These are phyloP conservation scores for Tulasnella sp. DNA, from an alignment of 768 basidiomycete genomes.

Conservation along the genomic window DNA sequence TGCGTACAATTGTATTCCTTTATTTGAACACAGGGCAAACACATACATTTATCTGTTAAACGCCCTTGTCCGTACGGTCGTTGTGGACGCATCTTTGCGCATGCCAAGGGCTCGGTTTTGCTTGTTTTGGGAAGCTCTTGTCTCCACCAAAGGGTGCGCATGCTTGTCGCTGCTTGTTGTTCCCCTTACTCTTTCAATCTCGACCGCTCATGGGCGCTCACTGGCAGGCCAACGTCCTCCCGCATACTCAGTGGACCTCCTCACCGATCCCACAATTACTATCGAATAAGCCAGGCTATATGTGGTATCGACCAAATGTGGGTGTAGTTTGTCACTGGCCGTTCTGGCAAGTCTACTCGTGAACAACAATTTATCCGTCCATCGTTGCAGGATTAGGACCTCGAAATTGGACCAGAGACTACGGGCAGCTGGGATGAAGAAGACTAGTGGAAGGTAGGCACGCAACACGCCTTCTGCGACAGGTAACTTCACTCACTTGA, in stretches of 20 bases:
- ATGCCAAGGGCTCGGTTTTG: too few species aligned
- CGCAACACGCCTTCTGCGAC: background rate
- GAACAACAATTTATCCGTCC: conserved; percentile 33
- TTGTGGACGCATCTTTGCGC: too few species aligned
- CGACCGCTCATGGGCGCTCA: conserved; percentile 21
- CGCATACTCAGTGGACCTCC: conserved; percentile 72
- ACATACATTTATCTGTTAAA: too few species aligned
- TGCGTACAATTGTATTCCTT: too few species aligned
- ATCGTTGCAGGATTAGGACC: conserved; percentile 68
- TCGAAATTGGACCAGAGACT: conserved; percentile 72
- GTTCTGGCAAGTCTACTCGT: conserved; percentile 24
- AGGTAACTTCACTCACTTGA: background rate
- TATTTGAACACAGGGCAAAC: too few species aligned
- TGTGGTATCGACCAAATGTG: conserved; percentile 79
- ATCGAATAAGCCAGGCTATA: conserved; percentile 79
- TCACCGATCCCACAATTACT: conserved; percentile 90
- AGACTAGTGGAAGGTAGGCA: conserved; percentile 86
- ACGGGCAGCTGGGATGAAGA: conserved; percentile 76
- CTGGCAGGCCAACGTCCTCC: conserved; percentile 29
- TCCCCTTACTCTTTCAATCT: background rate
- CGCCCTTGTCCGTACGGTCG: too few species aligned
- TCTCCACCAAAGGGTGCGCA: background rate
- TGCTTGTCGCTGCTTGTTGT: conserved; percentile 7
- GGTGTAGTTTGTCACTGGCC: conserved; percentile 41
- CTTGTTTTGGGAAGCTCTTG: too few species aligned